These are phyloP conservation scores for Coemansia furcata DNA, from an alignment of 192 early-diverging fungal species.

Conservation along the genomic window DNA sequence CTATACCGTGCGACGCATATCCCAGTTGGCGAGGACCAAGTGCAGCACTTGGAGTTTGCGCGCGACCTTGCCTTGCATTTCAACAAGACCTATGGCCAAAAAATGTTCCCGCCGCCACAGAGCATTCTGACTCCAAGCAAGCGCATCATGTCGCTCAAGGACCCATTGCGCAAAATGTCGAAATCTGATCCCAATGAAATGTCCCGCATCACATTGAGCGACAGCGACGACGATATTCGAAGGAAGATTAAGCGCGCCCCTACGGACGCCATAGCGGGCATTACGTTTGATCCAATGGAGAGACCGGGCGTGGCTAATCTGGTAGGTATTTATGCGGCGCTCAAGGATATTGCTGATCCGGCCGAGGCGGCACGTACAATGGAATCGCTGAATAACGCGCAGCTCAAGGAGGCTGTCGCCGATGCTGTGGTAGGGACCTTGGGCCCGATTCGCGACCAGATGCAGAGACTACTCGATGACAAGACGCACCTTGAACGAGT, in stretches of 20 bases:
- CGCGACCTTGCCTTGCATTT: conserved; percentile 74
- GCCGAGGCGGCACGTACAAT: conserved; percentile 53
- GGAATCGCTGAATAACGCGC: conserved; percentile 53
- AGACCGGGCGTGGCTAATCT: conserved; percentile 86
- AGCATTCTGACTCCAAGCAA: conserved; percentile 63
- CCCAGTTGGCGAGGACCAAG: conserved; percentile 91
- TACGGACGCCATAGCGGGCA: conserved; percentile 64
- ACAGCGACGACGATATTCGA: conserved; percentile 63
- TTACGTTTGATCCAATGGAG: conserved; percentile 67
- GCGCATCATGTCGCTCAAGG: conserved; percentile 81
- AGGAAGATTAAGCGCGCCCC: conserved; percentile 69
- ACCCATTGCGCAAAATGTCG: conserved; percentile 83
- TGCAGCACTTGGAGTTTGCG: conserved; percentile 87
- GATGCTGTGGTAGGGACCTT: conserved; percentile 62
- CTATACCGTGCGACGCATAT: conserved; percentile 82
- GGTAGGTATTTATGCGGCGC: conserved; percentile 70
- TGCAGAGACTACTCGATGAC: conserved; percentile 59
- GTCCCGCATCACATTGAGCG: conserved; percentile 74
- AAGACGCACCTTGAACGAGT: conserved; percentile 61
- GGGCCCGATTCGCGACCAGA: conserved; percentile 65
- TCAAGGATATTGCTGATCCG: conserved; percentile 21
- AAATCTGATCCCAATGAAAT: conserved; percentile 73
- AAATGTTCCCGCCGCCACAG: conserved; percentile 66
- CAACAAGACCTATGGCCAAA: conserved; percentile 66
- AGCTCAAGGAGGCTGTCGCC: conserved; percentile 73